Evolutionary conservation across 768 basidiomycete species (phyloP).

Genomic region (Termitomyces titanicus): DNA sequence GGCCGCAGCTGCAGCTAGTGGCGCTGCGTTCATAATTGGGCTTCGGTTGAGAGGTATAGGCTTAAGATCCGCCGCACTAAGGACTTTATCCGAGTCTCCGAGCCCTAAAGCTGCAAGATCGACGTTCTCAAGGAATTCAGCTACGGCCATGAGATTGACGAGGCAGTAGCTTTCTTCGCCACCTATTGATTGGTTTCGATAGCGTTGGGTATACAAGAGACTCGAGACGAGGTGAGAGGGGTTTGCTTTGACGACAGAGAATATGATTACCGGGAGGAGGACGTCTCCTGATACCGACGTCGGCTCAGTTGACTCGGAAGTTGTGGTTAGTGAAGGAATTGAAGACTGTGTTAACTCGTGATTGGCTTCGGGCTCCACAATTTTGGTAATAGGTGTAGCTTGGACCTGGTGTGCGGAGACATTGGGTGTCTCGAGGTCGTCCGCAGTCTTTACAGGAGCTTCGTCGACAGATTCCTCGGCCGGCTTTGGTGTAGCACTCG

Average conservation of each 20-base stretch:
- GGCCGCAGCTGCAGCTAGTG: slow-evolving; percentile 36
- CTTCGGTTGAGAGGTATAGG: slow-evolving; percentile 73
- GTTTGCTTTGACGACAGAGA: slow-evolving; percentile 90
- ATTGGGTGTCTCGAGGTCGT: slow-evolving; percentile 7
- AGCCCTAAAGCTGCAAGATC: slow-evolving; percentile 70
- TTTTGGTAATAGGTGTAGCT: slow-evolving; percentile 8
- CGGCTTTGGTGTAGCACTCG: not conserved
- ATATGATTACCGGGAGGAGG: slow-evolving; percentile 91
- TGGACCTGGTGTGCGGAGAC: not conserved
- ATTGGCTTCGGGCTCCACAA: slow-evolving; percentile 8
- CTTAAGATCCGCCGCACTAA: slow-evolving; percentile 75
- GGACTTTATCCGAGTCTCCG: slow-evolving; percentile 50
- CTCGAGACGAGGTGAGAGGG: slow-evolving; percentile 77
- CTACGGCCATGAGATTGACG: slow-evolving; percentile 92
- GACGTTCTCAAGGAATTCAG: slow-evolving; percentile 94
- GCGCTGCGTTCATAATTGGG: slow-evolving; percentile 42
- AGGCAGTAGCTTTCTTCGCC: slow-evolving; percentile 93
- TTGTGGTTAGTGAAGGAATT: slow-evolving; percentile 11
- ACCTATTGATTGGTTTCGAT: slow-evolving; percentile 50
- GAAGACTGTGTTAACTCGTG: not conserved
- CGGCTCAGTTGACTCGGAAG: slow-evolving; percentile 20
- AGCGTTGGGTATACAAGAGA: slow-evolving; percentile 61
- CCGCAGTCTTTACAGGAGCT: not conserved
- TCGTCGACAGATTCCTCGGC: not conserved
- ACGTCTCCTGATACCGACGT: slow-evolving; percentile 82